These are phyloP conservation scores for Aspergillus neoniger DNA, from an alignment of 2,329 filamentous ascomycete genomes.

Conservation along the genomic window DNA sequence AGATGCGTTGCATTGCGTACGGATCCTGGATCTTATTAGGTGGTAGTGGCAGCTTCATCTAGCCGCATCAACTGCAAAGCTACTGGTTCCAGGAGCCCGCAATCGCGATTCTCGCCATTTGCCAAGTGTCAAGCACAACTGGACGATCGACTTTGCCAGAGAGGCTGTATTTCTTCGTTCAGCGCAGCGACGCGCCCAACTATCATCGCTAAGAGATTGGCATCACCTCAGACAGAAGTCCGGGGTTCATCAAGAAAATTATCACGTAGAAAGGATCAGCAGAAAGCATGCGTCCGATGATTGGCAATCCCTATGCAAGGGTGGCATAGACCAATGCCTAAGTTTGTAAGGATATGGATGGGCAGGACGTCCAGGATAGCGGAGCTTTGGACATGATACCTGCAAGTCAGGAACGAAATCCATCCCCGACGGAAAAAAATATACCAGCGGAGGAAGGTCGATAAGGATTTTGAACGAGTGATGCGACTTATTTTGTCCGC, in stretches of 20 bases:
- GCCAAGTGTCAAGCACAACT: background rate
- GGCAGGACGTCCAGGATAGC: slow-evolving; percentile 6
- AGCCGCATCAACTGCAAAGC: slow-evolving; percentile 24
- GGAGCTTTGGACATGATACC: slow-evolving; percentile 9
- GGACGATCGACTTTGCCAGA: background rate
- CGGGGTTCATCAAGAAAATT: slow-evolving; percentile 6
- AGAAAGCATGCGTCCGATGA: slow-evolving; percentile 12
- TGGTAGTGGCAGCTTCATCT: slow-evolving; percentile 25
- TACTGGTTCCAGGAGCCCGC: slow-evolving; percentile 19
- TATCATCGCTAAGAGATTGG: slow-evolving; percentile 5
- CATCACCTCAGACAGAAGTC: slow-evolving; percentile 3
- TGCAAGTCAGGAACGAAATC: slow-evolving; percentile 15
- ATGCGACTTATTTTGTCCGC: background rate
- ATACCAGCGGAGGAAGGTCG: background rate
- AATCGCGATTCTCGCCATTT: slow-evolving; percentile 12
- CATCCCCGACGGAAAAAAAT: background rate
- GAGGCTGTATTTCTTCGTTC: background rate
- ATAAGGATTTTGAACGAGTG: background rate
- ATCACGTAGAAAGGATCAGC: slow-evolving; percentile 15
- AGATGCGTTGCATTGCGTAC: slow-evolving; percentile 20
- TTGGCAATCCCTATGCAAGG: slow-evolving; percentile 24
- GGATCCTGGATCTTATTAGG: slow-evolving; percentile 24
- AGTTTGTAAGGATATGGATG: slow-evolving; percentile 16
- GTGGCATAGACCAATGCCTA: slow-evolving; percentile 13
- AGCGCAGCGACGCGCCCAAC: slow-evolving; percentile 1